Base-by-base conservation (phyloP, 225 moss, liverwort and hornwort genomes). In the Bryum argenteum region DNA sequence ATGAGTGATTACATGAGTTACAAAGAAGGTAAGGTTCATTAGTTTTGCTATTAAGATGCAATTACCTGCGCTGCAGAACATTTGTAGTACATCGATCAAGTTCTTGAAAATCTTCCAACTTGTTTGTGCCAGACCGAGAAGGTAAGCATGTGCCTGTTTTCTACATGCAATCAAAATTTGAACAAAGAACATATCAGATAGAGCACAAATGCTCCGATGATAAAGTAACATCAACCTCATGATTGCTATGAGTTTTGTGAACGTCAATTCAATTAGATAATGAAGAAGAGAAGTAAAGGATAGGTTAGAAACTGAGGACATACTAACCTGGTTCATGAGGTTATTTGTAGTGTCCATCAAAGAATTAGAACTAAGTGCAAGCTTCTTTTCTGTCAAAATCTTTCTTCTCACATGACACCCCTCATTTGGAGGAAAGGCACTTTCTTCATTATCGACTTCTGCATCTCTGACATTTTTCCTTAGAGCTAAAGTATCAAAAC, bases 51-150 rank as follows among this genome's bases (percentile, higher is more conserved):
- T 58, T 4, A 50, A 54, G 57, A 47, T 73, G 28, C 12, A 71
- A 43, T 21, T 85, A 86, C 86, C 86, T 86, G 60, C 74, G 72
- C 43, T 18, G 77, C 20, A 86, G 16, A 68, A 80, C 80, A 69
- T 80, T 65, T 61, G 65, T 61, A 65, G 80, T 71, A 28, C 75
- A 75, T 71, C 24, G 65, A 72, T 86, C 77, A 40, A 86, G 69
- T 24, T 78, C 80, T 10, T 80, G 65, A 58, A 80, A 72, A 37
- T 77, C 50, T 66, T 17, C 39, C 47, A 59, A 69, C 51, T 72
- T 61, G 23, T 71, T 45, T 50, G 6, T 42, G 54, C 14, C 11
- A 23, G 19, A 26, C 26, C 58, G 18, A 15, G 44, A 51, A 65
- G 60, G 63, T 0, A 41, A 21, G 61, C 26, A 77, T 71, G 64